A percentile compares a stretch with the other conserved stretches of the same genome.
Conservation (phyloP, 2,329 filamentous ascomycete genomes). For the Thelonectria olida region DNA sequence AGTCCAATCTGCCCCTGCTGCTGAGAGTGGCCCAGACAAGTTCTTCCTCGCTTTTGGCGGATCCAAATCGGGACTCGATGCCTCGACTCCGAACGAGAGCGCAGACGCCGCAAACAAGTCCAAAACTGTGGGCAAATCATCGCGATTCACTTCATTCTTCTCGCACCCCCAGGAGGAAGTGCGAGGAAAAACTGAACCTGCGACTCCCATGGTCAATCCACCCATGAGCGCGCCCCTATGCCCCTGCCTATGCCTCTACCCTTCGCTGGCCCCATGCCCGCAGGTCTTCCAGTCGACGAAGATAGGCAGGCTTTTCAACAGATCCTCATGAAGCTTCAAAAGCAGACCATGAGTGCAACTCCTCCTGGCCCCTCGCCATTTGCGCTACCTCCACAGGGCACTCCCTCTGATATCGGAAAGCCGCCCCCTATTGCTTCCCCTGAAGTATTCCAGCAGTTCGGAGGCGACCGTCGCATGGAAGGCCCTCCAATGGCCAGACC, state of each 20-base stretch:
- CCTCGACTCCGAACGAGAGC: conserved; percentile 62
- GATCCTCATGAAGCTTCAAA: conserved; percentile 82
- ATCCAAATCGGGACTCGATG: conserved; percentile 52
- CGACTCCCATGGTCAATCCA: conserved; percentile 49
- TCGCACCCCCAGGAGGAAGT: conserved; percentile 59
- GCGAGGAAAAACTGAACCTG: conserved; percentile 59
- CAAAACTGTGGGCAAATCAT: conserved; percentile 73
- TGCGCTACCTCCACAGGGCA: conserved; percentile 49
- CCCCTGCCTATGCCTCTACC: conserved; percentile 56
- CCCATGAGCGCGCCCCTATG: conserved; percentile 35
- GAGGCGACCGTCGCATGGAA: conserved; percentile 54
- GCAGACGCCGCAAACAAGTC: conserved; percentile 55
- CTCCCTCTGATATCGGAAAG: conserved; percentile 39
- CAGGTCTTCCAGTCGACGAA: conserved; percentile 52
- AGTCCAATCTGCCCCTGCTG: conserved; percentile 67
- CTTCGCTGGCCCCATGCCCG: neutral
- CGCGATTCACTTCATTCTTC: conserved; percentile 88
- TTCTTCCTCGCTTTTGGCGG: conserved; percentile 73
- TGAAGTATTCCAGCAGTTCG: conserved; percentile 58
- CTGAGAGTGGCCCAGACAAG: conserved; percentile 77
- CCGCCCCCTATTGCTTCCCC: conserved; percentile 57
- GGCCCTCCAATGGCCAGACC: conserved; percentile 48
- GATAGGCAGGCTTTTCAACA: conserved; percentile 89
- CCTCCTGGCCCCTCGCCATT: conserved; percentile 56
- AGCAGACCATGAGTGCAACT: conserved; percentile 58